Evolutionary conservation across 2,329 filamentous ascomycete species (phyloP).

Genomic region (Arthrobotrys sphaeroides): DNA sequence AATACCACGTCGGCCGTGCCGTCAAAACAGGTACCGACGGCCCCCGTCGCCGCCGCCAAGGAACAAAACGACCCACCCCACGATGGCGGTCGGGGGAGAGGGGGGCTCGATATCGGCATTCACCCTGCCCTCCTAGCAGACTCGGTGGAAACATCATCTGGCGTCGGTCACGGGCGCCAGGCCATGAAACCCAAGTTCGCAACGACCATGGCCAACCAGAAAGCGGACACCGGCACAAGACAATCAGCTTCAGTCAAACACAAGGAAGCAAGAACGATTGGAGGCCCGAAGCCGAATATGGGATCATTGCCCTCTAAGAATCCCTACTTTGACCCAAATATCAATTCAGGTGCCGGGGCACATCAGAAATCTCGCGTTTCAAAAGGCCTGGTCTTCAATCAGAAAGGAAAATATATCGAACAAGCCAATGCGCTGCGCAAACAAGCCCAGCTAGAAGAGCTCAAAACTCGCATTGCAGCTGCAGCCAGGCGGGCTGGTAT

Average conservation of each 20-base stretch:
- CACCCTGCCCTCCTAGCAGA: slow-evolving; percentile 76
- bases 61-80: slow-evolving; percentile 63
- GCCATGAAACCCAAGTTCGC: slow-evolving; percentile 65
- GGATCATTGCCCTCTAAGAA: slow-evolving; percentile 65
- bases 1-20: slow-evolving; percentile 62
- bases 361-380: slow-evolving; percentile 73
- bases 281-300: slow-evolving; percentile 58
- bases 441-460: slow-evolving; percentile 87
- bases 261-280: slow-evolving; percentile 4
- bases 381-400: slow-evolving; percentile 85
- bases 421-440: slow-evolving; percentile 89
- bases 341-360: slow-evolving; percentile 68
- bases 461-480: slow-evolving; percentile 92
- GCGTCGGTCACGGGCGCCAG: slow-evolving; percentile 61
- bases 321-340: slow-evolving; percentile 81
- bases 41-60: slow-evolving; percentile 58
- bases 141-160: slow-evolving; percentile 63
- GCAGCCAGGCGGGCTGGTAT: slow-evolving; percentile 89
- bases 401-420: slow-evolving; percentile 96
- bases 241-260: slow-evolving; percentile 12
- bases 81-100: slow-evolving; percentile 67
- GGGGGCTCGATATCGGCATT: slow-evolving; percentile 77
- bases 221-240: slow-evolving; percentile 62
- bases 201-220: slow-evolving; percentile 67
- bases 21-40: slow-evolving; percentile 54